These are phyloP conservation scores for Sonneratia alba DNA, from an alignment of 345 rosid species.

Conservation along the genomic window DNA sequence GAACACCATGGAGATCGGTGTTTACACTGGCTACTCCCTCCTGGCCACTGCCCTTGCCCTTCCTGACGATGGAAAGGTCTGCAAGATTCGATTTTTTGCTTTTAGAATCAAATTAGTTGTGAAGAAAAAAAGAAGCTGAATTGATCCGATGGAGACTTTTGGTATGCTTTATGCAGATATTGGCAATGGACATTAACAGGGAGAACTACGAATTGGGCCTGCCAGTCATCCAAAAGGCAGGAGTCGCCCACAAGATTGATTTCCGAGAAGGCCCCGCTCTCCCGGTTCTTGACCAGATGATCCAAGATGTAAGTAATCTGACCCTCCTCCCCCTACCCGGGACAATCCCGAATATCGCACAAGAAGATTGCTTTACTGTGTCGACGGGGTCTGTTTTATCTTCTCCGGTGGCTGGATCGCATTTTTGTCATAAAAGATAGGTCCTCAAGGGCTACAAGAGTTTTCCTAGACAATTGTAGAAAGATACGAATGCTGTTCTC, in stretches of 20 bases:
- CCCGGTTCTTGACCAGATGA: constrained; percentile 75
- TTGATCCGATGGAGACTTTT: neutral
- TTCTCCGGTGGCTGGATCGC: neutral
- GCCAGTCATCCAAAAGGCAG: constrained; percentile 84
- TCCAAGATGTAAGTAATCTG: constrained; percentile 58
- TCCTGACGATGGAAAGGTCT: constrained; percentile 83
- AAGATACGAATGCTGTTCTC: neutral
- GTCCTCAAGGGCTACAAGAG: neutral
- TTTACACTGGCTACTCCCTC: constrained; percentile 97
- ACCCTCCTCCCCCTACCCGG: neutral
- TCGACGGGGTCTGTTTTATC: neutral
- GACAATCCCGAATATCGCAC: neutral
- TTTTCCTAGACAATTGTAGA: neutral
- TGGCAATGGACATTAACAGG: constrained; percentile 89
- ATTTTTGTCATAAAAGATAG: neutral
- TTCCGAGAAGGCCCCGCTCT: constrained; percentile 97
- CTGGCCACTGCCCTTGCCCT: constrained; percentile 96
- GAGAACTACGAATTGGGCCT: constrained; percentile 90
- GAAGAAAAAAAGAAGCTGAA: neutral
- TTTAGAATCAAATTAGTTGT: neutral
- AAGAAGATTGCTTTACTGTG: neutral
- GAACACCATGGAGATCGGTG: constrained; percentile 99
- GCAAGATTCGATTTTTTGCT: neutral
- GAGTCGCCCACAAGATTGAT: constrained; percentile 87
- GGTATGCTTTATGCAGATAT: constrained; percentile 36